phyloP scores from a whole-genome alignment of 805 yeast genomes.

The Scheffersomyces amazonensis region DNA sequence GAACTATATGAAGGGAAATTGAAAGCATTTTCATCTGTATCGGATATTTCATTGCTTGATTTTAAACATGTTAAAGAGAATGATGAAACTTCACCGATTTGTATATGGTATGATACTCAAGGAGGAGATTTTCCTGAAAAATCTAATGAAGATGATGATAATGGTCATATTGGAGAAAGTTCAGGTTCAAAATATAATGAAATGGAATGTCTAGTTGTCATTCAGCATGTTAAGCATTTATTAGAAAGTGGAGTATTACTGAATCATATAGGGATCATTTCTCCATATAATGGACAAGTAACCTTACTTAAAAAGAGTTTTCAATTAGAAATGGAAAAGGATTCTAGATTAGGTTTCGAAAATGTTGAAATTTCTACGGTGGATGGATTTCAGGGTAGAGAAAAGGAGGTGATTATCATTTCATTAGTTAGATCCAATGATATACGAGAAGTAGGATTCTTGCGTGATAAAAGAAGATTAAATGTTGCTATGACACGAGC shows the following conservation, averaged over 20 bases:
- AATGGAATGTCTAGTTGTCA: slow-evolving; percentile 65
- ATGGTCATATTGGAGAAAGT: slow-evolving; percentile 4
- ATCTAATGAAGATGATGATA: slow-evolving; percentile 23
- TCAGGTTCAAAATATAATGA: slow-evolving; percentile 71
- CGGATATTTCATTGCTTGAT: slow-evolving; percentile 50
- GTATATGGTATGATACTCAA: slow-evolving; percentile 89
- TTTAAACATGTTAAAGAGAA: slow-evolving; percentile 40
- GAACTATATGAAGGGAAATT: slow-evolving; percentile 63
- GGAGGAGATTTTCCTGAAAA: slow-evolving; percentile 80
- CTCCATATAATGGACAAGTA: slow-evolving; percentile 92
- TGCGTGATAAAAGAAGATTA: slow-evolving; percentile 72
- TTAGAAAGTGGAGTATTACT: slow-evolving; percentile 50
- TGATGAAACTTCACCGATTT: slow-evolving; percentile 55
- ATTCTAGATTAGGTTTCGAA: slow-evolving; percentile 3
- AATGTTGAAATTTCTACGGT: slow-evolving; percentile 79
- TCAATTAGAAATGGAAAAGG: slow-evolving; percentile 16
- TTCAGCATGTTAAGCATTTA: slow-evolving; percentile 53
- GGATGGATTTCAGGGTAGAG: slow-evolving; percentile 97
- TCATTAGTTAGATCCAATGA: slow-evolving; percentile 82
- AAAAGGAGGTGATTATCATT: slow-evolving; percentile 80
- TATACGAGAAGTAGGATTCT: slow-evolving; percentile 70
- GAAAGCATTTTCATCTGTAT: slow-evolving; percentile 60
- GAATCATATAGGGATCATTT: slow-evolving; percentile 72
- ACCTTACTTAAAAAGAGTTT: slow-evolving; percentile 47
- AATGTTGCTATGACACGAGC: slow-evolving; percentile 95